phyloP scores from a whole-genome alignment of 1,284 basidiomycete genomes.

The Schizophyllum amplum region DNA sequence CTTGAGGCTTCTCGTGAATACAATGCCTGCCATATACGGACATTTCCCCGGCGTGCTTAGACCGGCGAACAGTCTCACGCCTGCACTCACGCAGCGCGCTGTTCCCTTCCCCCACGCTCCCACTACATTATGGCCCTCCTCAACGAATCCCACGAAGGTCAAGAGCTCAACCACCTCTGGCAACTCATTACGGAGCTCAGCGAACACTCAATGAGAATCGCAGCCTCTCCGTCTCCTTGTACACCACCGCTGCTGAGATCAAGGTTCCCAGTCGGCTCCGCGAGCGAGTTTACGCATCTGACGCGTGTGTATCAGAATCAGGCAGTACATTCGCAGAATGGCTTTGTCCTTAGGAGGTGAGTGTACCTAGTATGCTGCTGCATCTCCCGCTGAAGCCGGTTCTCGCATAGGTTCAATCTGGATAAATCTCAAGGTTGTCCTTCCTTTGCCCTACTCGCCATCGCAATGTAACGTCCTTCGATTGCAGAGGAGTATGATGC shows the following conservation, averaged over 20 bases:
- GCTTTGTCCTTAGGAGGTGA: conserved; percentile 83
- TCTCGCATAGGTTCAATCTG: conserved; percentile 69
- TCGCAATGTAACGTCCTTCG: conserved; percentile 1
- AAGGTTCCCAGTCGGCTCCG: conserved; percentile 47
- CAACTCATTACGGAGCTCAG: conserved; percentile 68
- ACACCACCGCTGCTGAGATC: conserved; percentile 64
- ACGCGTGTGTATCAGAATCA: conserved; percentile 34
- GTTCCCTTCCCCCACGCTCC: neutral
- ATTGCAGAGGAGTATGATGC: conserved; percentile 81
- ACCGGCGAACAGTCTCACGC: no score
- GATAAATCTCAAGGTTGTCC: conserved; percentile 79
- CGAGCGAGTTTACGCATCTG: neutral
- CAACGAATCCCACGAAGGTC: neutral
- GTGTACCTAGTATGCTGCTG: conserved; percentile 15
- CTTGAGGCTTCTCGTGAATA: neutral
- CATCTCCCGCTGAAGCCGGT: neutral
- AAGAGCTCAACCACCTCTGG: conserved; percentile 42
- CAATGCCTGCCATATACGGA: neutral
- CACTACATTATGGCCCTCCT: neutral
- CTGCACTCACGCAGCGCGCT: no score
- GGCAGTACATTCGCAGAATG: conserved; percentile 69
- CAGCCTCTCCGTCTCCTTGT: conserved; percentile 45
- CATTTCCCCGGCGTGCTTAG: neutral
- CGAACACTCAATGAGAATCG: conserved; percentile 83
- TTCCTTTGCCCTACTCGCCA: neutral